phyloP scores from a whole-genome alignment of 176 grass and related monocot species.

The Triticum monococcum region DNA sequence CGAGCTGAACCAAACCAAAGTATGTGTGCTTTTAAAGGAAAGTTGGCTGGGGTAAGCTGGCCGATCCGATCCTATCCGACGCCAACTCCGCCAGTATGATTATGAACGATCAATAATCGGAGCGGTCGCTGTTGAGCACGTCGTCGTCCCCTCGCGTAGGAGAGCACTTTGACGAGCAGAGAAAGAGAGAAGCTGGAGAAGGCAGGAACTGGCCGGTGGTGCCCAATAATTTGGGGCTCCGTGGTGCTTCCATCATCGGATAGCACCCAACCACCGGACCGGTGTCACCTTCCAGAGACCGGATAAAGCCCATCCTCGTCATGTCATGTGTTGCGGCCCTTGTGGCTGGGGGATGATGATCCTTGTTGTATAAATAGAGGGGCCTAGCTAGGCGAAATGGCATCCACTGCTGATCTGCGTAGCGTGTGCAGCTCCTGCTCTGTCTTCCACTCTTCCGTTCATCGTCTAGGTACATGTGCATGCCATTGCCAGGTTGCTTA shows the following conservation, averaged over 20 bases:
- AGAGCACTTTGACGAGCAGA: slow-evolving; percentile 28
- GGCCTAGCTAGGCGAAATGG: background rate
- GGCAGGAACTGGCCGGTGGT: too few relatives aligned
- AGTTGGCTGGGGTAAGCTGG: background rate
- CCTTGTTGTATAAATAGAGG: slow-evolving; percentile 38
- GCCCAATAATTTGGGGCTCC: slow-evolving; percentile 17
- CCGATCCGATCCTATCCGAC: background rate
- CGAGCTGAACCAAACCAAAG: background rate
- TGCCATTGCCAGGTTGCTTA: background rate
- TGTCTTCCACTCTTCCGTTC: slow-evolving; percentile 2
- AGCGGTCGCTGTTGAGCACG: background rate
- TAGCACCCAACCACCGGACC: background rate
- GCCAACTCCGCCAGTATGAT: background rate
- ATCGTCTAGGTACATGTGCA: slow-evolving; percentile 15
- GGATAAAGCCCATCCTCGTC: background rate
- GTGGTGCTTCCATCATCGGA: slow-evolving; percentile 12
- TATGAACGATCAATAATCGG: background rate
- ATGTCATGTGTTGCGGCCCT: background rate
- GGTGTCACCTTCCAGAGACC: slow-evolving; percentile 38
- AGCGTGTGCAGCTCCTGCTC: background rate
- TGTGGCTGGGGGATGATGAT: too few relatives aligned
- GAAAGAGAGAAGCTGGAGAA: background rate
- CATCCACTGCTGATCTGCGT: background rate
- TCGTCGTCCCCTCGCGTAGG: slow-evolving; percentile 2
- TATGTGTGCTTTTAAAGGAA: background rate